These are phyloP conservation scores for Bidens hawaiensis DNA, from an alignment of 140 eudicot genomes.

Conservation along the genomic window DNA sequence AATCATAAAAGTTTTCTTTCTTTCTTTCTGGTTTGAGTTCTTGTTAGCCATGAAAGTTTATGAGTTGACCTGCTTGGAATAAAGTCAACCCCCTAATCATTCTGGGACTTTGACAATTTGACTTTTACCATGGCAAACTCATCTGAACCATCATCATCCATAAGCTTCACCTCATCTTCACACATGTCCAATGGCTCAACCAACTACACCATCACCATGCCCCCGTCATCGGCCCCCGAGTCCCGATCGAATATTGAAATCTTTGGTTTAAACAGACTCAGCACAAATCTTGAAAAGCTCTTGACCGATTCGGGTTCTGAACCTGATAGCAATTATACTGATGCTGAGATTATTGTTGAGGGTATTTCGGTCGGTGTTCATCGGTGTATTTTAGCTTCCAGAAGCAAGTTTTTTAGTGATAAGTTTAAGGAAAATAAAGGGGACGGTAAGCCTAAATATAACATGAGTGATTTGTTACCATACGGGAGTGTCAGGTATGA, in stretches of 20 bases:
- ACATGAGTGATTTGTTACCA: constrained; percentile 43
- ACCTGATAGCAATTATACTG: constrained; percentile 31
- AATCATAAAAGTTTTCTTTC: constrained; percentile 3
- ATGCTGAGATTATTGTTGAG: constrained; percentile 58
- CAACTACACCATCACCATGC: constrained; percentile 4
- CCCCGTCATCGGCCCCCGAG: constrained; percentile 18
- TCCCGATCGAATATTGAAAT: constrained; percentile 31
- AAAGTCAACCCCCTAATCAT: constrained; percentile 9
- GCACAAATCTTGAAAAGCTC: constrained; percentile 30
- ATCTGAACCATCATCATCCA: constrained; percentile 37
- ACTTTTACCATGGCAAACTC: constrained; percentile 36
- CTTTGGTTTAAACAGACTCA: constrained; percentile 31
- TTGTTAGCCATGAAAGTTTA: constrained; percentile 8
- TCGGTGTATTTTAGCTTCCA: constrained; percentile 60
- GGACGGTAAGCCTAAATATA: constrained; percentile 34
- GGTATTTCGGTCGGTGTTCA: constrained; percentile 52
- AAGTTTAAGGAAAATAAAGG: constrained; percentile 34
- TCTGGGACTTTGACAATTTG: constrained; percentile 4
- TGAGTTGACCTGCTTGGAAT: neutral
- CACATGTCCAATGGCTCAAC: constrained; percentile 32
- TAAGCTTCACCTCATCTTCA: constrained; percentile 43
- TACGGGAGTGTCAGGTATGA: constrained; percentile 55
- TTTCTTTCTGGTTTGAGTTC: neutral
- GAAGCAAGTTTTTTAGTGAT: constrained; percentile 56
- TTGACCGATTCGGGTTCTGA: constrained; percentile 19